These are phyloP conservation scores for Trichoderma polysporum DNA, from an alignment of 2,329 filamentous ascomycete species.

Conservation along the genomic window DNA sequence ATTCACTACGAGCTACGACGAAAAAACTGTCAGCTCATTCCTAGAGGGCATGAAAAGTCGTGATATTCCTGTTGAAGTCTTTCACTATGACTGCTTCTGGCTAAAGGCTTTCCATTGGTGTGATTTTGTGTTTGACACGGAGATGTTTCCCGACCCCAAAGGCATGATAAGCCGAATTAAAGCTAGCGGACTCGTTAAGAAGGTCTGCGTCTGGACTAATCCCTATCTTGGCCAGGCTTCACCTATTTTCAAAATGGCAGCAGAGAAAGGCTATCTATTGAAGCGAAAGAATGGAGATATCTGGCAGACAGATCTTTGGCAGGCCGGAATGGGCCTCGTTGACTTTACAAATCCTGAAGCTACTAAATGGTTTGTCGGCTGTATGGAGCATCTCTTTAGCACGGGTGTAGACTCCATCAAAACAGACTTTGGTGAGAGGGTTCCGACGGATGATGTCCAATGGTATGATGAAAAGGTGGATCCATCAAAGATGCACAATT, in stretches of 20 bases:
- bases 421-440: constrained; percentile 73
- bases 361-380: constrained; percentile 61
- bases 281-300: constrained; percentile 68
- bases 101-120: constrained; percentile 75
- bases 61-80: constrained; percentile 66
- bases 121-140: constrained; percentile 68
- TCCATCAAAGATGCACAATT: constrained; percentile 71
- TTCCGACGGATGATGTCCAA: constrained; percentile 63
- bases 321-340: constrained; percentile 72
- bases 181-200: constrained; percentile 57
- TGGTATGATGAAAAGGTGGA: constrained; percentile 62
- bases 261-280: constrained; percentile 66
- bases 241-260: constrained; percentile 62
- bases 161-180: constrained; percentile 65
- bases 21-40: constrained; percentile 65
- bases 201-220: constrained; percentile 76
- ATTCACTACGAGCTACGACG: constrained; percentile 72
- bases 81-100: constrained; percentile 79
- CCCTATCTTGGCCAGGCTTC: constrained; percentile 71
- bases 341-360: constrained; percentile 74
- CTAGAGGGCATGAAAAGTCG: constrained; percentile 67
- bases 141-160: constrained; percentile 67
- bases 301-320: constrained; percentile 78
- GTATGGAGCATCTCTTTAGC: constrained; percentile 64
- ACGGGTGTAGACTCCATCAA: constrained; percentile 71